Conservation (phyloP, 164 flowering plant genomes). For the Macadamia tetraphylla region DNA sequence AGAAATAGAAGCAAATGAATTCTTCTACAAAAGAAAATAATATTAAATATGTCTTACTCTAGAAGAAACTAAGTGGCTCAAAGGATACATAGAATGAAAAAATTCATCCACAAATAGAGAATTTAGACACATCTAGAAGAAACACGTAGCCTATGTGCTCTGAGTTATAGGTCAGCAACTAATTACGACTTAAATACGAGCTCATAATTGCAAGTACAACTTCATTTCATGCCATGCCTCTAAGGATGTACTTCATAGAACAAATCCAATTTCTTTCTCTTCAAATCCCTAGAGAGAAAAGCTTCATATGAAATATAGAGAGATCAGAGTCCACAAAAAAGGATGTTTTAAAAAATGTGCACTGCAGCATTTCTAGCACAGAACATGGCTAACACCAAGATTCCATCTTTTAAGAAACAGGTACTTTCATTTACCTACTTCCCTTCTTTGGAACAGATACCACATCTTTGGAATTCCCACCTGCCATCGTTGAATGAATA, state of each 20-base stretch:
- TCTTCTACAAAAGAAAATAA: too few species aligned
- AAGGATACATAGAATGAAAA: not conserved
- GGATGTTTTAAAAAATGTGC: not conserved
- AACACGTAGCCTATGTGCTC: not conserved
- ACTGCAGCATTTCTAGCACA: slow-evolving; percentile 9
- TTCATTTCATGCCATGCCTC: not conserved
- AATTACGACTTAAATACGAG: not conserved
- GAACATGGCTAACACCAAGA: slow-evolving; percentile 25
- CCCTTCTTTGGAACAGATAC: slow-evolving; percentile 99
- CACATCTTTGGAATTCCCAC: slow-evolving; percentile 99
- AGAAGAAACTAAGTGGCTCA: not conserved
- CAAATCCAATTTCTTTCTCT: not conserved
- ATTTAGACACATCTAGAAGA: not conserved
- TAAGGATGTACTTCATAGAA: too few species aligned
- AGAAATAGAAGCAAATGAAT: too few species aligned
- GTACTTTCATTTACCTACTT: slow-evolving; percentile 95
- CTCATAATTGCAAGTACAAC: not conserved
- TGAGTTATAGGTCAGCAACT: too few species aligned
- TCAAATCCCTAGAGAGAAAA: not conserved
- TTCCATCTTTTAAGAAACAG: slow-evolving; percentile 48
- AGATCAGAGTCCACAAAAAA: slow-evolving; percentile 1
- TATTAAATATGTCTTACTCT: not conserved
- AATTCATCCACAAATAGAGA: not conserved
- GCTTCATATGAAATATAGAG: not conserved
- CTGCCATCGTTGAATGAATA: slow-evolving; percentile 99